Percentiles rank a stretch among this genome's conserved stretches.
These are phyloP conservation scores for Suillus cothurnatus DNA, from an alignment of 768 basidiomycete species.

Conservation along the genomic window DNA sequence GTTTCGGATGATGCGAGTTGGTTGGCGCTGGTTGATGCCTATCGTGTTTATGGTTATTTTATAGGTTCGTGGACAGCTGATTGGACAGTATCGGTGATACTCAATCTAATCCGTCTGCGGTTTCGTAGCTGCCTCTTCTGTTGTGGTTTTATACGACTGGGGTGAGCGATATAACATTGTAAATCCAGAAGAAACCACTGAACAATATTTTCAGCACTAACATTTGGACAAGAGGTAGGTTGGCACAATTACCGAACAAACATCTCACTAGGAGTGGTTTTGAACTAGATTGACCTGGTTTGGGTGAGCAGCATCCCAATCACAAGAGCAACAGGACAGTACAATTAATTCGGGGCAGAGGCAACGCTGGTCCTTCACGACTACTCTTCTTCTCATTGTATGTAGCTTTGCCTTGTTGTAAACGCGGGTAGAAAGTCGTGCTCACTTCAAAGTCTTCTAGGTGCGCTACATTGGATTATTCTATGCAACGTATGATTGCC, in stretches of 20 bases:
- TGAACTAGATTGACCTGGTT: not conserved
- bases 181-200: not conserved
- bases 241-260: not conserved
- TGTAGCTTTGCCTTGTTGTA: not conserved
- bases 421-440: not conserved
- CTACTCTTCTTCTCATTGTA: not conserved
- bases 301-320: not conserved
- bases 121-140: not conserved
- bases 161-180: not conserved
- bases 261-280: not conserved
- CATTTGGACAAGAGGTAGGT: not conserved
- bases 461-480: not conserved
- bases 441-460: not conserved
- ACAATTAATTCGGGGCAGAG: not conserved
- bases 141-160: not conserved
- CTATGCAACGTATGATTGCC: not conserved
- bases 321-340: not conserved
- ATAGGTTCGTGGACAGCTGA: not conserved
- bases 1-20: not conserved
- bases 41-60: not conserved
- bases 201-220: not conserved
- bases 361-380: not conserved
- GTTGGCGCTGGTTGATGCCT: not conserved
- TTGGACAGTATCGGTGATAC: not conserved
- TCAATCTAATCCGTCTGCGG: not conserved